Evolutionary conservation across 2,329 filamentous ascomycete species (phyloP).

Genomic region (Pseudogymnoascus sp.): DNA sequence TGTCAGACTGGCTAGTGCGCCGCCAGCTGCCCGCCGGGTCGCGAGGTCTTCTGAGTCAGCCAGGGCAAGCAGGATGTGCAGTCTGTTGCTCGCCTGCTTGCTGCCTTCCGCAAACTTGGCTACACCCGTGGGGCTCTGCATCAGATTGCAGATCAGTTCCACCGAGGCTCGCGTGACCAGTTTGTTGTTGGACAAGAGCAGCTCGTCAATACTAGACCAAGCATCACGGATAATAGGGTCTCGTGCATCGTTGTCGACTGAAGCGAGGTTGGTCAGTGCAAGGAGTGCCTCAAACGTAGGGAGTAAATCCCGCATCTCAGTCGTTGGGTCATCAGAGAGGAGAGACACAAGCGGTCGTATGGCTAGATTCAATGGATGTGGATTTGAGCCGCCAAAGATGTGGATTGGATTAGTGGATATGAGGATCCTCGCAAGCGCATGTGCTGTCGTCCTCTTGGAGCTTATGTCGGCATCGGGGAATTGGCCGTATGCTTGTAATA

Average conservation of each 20-base stretch:
- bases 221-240: slow-evolving; percentile 63
- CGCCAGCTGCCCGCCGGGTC: slow-evolving; percentile 77
- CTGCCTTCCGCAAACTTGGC: slow-evolving; percentile 61
- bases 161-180: slow-evolving; percentile 75
- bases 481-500: slow-evolving; percentile 63
- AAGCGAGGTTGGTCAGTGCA: slow-evolving; percentile 89
- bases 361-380: slow-evolving; percentile 68
- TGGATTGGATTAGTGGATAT: slow-evolving; percentile 80
- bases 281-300: slow-evolving; percentile 86
- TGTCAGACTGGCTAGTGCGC: slow-evolving; percentile 78
- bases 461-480: slow-evolving; percentile 46
- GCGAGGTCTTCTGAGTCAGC: slow-evolving; percentile 75
- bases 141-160: slow-evolving; percentile 87
- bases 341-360: slow-evolving; percentile 74
- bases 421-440: slow-evolving; percentile 74
- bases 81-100: slow-evolving; percentile 59
- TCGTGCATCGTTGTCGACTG: slow-evolving; percentile 57
- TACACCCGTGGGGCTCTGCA: slow-evolving; percentile 59
- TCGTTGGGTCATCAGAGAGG: slow-evolving; percentile 55
- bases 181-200: slow-evolving; percentile 67
- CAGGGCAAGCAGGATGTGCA: slow-evolving; percentile 80
- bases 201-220: slow-evolving; percentile 73
- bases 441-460: slow-evolving; percentile 57
- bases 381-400: slow-evolving; percentile 71
- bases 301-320: slow-evolving; percentile 66